Evolutionary conservation across 2,329 filamentous ascomycete genomes (phyloP).

Genomic region (Ramularia endophylla): DNA sequence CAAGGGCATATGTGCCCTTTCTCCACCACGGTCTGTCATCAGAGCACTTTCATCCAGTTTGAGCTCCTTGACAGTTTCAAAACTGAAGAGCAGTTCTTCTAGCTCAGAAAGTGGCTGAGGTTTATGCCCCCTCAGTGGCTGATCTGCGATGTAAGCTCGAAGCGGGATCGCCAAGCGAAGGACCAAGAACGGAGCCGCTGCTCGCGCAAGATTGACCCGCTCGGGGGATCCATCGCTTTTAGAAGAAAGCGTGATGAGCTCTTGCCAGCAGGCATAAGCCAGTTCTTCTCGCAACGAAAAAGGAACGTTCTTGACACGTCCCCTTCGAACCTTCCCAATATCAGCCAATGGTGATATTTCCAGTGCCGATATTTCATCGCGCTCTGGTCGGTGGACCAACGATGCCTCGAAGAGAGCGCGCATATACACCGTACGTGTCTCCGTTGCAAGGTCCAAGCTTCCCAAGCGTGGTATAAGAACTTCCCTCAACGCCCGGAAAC

Average conservation of each 20-base stretch:
- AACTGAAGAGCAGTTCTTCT: conserved; percentile 67
- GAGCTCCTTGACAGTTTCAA: conserved; percentile 61
- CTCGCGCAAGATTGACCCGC: conserved; percentile 61
- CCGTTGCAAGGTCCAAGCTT: conserved; percentile 57
- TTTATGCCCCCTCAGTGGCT: conserved; percentile 81
- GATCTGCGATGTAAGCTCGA: conserved; percentile 83
- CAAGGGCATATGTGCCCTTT: conserved; percentile 69
- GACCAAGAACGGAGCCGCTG: conserved; percentile 74
- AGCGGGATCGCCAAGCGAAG: conserved; percentile 73
- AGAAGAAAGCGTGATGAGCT: conserved; percentile 50
- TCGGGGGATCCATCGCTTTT: conserved; percentile 28
- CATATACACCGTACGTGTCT: conserved; percentile 62
- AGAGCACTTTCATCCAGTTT: conserved; percentile 55
- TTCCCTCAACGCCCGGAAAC: conserved; percentile 62
- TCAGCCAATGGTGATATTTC: conserved; percentile 51
- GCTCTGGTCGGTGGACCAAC: conserved; percentile 62
- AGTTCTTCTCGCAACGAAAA: conserved; percentile 64
- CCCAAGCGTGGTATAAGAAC: conserved; percentile 72
- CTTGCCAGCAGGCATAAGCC: conserved; percentile 72
- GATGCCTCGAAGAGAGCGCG: conserved; percentile 75
- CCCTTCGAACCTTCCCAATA: conserved; percentile 61
- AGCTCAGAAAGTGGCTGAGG: conserved; percentile 79
- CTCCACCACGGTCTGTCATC: conserved; percentile 31
- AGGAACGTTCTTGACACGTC: conserved; percentile 63
- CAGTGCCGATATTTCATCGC: conserved; percentile 51